Base-by-base conservation (phyloP, 2,329 filamentous ascomycete species). In the Lachnellula occidentalis region DNA sequence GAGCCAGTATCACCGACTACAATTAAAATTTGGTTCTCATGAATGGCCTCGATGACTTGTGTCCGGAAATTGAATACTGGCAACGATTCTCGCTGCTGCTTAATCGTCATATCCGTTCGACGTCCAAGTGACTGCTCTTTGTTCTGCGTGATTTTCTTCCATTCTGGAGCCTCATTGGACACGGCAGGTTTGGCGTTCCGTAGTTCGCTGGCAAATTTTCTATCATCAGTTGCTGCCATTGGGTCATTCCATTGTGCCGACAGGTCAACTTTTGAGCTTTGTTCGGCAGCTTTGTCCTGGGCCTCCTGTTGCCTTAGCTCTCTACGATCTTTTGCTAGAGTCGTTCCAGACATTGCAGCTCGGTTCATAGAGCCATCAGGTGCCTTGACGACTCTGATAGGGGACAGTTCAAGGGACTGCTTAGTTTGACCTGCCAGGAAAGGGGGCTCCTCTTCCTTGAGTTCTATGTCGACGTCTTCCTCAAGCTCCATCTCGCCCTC, bases 311-410 rank as follows among this genome's bases (percentile, higher is more conserved):
- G 90, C 57, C 90, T 85, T 62, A 96, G 65, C 57, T 99, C 94
- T 68, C 90, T 86, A 50, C 94, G 80, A 68, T 99, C 94, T 69
- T 94, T 95, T 4, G 92, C 89, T 14, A 99, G 73, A 4, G 85
- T 81, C 15, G 92, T 92, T 45, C 94, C 92, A 8, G 92, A 86
- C 88, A 97, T 96, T 15, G 95, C 95, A 47, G 95, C 90, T 66
- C 94, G 82, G 69, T 99, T 99, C 72, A 99, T 85, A 4, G 92
- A 97, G n/a, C 94, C 94, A 71, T 99, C 94, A 0, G 94, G 95
- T 1, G 94, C 94, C 72, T 97, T 97, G 64, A 99, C 90, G 21
- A 99, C 92, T 60, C 95, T 82, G 58, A 99, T 99, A 0, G 94
- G 94, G 2, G 92, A 96, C 4, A 99, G 75, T 67, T 99, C 94